phyloP scores from a whole-genome alignment of 768 basidiomycete genomes.

The Pleurotus platypus region DNA sequence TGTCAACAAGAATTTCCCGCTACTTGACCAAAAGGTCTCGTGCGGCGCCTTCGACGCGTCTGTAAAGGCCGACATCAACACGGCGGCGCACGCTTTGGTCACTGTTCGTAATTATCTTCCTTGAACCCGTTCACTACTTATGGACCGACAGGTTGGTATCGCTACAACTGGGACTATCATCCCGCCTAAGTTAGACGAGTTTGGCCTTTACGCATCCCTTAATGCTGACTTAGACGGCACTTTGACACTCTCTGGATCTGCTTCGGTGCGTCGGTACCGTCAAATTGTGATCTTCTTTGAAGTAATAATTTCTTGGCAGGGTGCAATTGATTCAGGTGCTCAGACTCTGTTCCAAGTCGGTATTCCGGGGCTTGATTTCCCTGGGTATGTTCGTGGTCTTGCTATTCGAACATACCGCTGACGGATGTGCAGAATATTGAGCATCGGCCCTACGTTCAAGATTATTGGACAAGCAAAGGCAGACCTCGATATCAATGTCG shows the following conservation, averaged over 20 bases:
- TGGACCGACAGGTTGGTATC: constrained; percentile 16
- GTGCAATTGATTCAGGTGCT: constrained; percentile 23
- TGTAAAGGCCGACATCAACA: constrained; percentile 12
- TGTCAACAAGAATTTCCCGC: constrained; percentile 17
- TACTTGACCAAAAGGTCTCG: constrained; percentile 16
- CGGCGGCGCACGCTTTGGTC: constrained; percentile 24
- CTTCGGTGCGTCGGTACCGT: constrained; percentile 17
- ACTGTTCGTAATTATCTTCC: not conserved
- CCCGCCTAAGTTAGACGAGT: constrained; percentile 27
- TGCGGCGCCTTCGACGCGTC: constrained; percentile 15
- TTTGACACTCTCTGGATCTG: constrained; percentile 20
- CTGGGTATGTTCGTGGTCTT: constrained; percentile 20
- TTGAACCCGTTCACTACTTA: not conserved
- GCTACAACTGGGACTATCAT: constrained; percentile 21
- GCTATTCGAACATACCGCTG: not conserved
- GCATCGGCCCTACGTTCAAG: constrained; percentile 36
- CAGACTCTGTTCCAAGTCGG: constrained; percentile 26
- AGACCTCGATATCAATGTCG: constrained; percentile 27
- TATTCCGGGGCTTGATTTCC: constrained; percentile 27
- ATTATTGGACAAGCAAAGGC: constrained; percentile 24
- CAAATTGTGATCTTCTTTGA: too few relatives aligned
- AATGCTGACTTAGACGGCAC: constrained; percentile 25
- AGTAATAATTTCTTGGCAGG: constrained; percentile 12
- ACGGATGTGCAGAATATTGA: constrained; percentile 27
- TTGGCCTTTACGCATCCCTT: constrained; percentile 23